These are phyloP conservation scores for Lecanicillium sp. DNA, from an alignment of 2,329 filamentous ascomycete genomes.

Conservation along the genomic window DNA sequence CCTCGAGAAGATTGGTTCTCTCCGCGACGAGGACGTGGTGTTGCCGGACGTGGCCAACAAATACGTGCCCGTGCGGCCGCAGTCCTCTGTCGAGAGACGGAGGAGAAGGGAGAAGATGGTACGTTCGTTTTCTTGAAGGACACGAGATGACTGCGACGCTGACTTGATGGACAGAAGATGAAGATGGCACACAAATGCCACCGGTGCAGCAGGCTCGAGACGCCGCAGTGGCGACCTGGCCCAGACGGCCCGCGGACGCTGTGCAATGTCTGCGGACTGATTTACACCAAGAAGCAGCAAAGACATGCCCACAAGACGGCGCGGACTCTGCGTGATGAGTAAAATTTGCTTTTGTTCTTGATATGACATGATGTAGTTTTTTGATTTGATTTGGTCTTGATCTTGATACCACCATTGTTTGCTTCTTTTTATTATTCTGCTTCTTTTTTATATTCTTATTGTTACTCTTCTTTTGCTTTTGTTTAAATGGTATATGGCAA, in stretches of 20 bases:
- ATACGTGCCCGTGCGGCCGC: background rate
- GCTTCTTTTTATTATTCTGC: too few relatives aligned
- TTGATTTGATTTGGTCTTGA: too few relatives aligned
- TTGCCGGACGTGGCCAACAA: background rate
- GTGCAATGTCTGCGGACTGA: constrained; percentile 12
- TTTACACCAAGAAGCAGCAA: constrained; percentile 10
- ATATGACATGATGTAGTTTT: too few relatives aligned
- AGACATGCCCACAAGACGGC: background rate
- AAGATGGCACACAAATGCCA: constrained; percentile 8
- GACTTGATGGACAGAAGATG: background rate
- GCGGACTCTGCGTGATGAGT: background rate
- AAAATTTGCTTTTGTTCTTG: too few relatives aligned
- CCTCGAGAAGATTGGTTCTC: constrained; percentile 8
- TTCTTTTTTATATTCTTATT: too few relatives aligned
- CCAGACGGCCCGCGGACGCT: constrained; percentile 9
- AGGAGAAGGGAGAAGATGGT: constrained; percentile 6
- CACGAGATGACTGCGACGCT: background rate
- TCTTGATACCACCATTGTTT: too few relatives aligned
- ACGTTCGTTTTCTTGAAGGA: background rate
- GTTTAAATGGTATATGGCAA: too few relatives aligned
- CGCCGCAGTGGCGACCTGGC: constrained; percentile 12
- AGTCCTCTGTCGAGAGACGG: background rate
- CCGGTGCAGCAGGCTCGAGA: constrained; percentile 4
- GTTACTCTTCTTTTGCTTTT: too few relatives aligned
- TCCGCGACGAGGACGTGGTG: constrained; percentile 4